Conservation (phyloP, 2,329 filamentous ascomycete genomes). For the Pyricularia sp. region DNA sequence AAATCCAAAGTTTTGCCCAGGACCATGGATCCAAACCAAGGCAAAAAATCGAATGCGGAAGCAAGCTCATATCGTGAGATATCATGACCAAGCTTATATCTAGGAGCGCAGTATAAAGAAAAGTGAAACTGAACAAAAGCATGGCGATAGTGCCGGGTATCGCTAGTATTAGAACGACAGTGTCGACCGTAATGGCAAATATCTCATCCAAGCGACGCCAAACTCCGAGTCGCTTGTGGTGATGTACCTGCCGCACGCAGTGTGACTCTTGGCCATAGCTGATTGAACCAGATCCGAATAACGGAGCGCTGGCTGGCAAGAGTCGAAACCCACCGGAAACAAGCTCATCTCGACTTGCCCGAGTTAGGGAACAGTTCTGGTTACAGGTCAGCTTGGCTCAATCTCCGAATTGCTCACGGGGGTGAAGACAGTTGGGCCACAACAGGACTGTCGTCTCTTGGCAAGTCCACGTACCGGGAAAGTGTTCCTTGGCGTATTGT, state of each 20-base stretch:
- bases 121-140: background rate
- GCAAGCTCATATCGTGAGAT: background rate
- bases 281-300: background rate
- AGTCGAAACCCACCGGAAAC: background rate
- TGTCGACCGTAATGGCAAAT: background rate
- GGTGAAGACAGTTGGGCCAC: background rate
- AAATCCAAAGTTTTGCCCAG: background rate
- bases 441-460: background rate
- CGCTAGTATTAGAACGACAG: background rate
- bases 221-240: background rate
- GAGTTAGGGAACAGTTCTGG: conserved; percentile 27
- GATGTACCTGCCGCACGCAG: background rate
- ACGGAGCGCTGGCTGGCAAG: background rate
- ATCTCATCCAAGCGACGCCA: background rate
- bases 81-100: background rate
- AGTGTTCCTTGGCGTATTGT: conserved; percentile 95
- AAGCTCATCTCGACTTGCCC: conserved; percentile 25
- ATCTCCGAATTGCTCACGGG: background rate
- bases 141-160: background rate
- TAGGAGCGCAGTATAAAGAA: background rate
- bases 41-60: background rate
- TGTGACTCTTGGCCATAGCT: background rate
- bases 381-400: conserved; percentile 16
- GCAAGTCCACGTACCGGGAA: conserved; percentile 37
- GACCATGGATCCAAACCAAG: background rate